These are phyloP conservation scores for Oryza longistaminata DNA, from an alignment of 176 grass and related monocot species.

Conservation along the genomic window DNA sequence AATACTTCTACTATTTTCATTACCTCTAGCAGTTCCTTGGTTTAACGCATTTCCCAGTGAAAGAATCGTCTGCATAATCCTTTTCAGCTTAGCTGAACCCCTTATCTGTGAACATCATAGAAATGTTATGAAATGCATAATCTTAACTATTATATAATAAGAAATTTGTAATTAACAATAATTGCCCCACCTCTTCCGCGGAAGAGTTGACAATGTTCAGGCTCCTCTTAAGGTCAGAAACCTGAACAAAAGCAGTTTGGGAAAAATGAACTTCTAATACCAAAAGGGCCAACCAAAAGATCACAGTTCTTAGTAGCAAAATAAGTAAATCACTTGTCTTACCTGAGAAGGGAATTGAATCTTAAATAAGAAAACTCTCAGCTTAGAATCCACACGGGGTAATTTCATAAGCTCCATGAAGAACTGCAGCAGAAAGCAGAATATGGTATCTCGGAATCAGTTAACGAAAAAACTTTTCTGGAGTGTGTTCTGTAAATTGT, in stretches of 20 bases:
- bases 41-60: constrained; percentile 99
- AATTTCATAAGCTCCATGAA: constrained; percentile 98
- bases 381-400: constrained; percentile 88
- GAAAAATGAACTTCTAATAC: constrained; percentile 20
- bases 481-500: not conserved
- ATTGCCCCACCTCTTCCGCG: constrained; percentile 71
- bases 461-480: not conserved
- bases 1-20: constrained; percentile 39
- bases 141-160: constrained; percentile 31
- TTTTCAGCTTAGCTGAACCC: constrained; percentile 94
- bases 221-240: constrained; percentile 82
- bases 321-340: constrained; percentile 29
- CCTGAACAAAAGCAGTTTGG: constrained; percentile 56
- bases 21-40: constrained; percentile 99
- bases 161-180: constrained; percentile 22
- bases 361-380: constrained; percentile 94
- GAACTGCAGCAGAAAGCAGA: constrained; percentile 52
- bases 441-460: not conserved
- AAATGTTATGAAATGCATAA: constrained; percentile 35
- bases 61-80: constrained; percentile 99
- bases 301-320: constrained; percentile 24
- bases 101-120: constrained; percentile 68
- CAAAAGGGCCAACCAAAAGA: constrained; percentile 40
- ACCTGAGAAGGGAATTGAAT: constrained; percentile 87
- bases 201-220: constrained; percentile 86